These are phyloP conservation scores for Epichloe uncinata DNA, from an alignment of 2,329 filamentous ascomycete genomes.

Conservation along the genomic window DNA sequence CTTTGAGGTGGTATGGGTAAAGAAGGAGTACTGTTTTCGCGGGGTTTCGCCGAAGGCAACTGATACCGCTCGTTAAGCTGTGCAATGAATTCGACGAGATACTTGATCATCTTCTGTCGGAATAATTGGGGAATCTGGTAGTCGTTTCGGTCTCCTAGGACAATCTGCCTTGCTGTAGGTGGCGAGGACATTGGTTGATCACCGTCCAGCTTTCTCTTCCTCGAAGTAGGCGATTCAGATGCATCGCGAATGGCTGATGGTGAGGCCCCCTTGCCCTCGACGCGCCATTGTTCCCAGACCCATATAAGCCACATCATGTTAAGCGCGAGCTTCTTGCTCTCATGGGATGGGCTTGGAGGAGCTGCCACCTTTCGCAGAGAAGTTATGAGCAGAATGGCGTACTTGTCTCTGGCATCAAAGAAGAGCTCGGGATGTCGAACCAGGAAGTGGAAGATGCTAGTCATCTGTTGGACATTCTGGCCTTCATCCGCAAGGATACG, in stretches of 20 bases:
- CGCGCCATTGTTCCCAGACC: conserved; percentile 79
- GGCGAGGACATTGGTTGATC: conserved; percentile 40
- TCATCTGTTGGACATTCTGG: conserved; percentile 89
- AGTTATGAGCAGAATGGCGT: conserved; percentile 76
- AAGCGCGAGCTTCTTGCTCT: conserved; percentile 81
- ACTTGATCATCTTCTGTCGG: conserved; percentile 77
- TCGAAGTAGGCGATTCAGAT: conserved; percentile 58
- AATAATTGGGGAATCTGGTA: conserved; percentile 55
- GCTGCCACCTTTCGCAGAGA: conserved; percentile 79
- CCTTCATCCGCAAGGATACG: conserved; percentile 89
- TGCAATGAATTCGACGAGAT: conserved; percentile 89
- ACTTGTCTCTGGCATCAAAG: conserved; percentile 87
- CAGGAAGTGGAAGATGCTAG: conserved; percentile 93
- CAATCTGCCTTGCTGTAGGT: conserved; percentile 28
- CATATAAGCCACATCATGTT: conserved; percentile 86
- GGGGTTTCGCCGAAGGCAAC: conserved; percentile 55
- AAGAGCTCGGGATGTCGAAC: conserved; percentile 87
- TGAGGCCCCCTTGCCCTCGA: conserved; percentile 40
- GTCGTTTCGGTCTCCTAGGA: conserved; percentile 42
- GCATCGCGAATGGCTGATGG: conserved; percentile 20
- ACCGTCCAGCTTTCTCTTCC: conserved; percentile 67
- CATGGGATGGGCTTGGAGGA: conserved; percentile 72
- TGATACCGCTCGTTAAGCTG: conserved; percentile 76
- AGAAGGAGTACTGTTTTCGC: conserved; percentile 33
- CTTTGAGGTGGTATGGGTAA: conserved; percentile 39